A percentile compares a stretch with the other conserved stretches of the same genome.
phyloP scores from a whole-genome alignment of 441 rosid species.

The Erysimum cheiri region DNA sequence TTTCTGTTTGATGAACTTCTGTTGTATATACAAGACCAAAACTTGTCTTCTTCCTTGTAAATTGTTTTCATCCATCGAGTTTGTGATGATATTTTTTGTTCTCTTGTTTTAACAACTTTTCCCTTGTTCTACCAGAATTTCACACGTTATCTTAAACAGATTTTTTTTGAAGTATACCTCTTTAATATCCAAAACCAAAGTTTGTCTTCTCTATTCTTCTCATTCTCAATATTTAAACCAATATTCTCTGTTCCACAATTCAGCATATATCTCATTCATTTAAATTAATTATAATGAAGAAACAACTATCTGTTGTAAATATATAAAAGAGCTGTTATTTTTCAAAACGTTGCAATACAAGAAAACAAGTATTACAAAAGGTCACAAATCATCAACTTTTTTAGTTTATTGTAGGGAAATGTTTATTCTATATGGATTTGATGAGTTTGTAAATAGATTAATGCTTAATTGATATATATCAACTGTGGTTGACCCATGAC shows the following conservation, averaged over 20 bases:
- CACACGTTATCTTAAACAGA: neutral
- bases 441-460: no score
- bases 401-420: neutral
- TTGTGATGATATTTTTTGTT: neutral
- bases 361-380: no score
- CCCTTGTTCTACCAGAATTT: neutral
- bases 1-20: neutral
- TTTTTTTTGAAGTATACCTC: neutral
- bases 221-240: neutral
- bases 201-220: neutral
- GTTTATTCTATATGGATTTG: neutral
- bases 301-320: no score
- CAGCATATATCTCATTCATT: neutral
- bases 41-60: neutral
- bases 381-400: no score
- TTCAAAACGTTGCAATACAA: no score
- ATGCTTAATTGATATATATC: no score
- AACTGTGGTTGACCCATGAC: neutral
- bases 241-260: neutral
- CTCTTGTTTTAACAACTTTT: neutral
- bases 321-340: no score
- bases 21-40: neutral
- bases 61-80: no score
- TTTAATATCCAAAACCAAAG: neutral
- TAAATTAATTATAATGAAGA: no score